Conservation (phyloP, 2,329 filamentous ascomycete species). For the Alternaria gaisen region DNA sequence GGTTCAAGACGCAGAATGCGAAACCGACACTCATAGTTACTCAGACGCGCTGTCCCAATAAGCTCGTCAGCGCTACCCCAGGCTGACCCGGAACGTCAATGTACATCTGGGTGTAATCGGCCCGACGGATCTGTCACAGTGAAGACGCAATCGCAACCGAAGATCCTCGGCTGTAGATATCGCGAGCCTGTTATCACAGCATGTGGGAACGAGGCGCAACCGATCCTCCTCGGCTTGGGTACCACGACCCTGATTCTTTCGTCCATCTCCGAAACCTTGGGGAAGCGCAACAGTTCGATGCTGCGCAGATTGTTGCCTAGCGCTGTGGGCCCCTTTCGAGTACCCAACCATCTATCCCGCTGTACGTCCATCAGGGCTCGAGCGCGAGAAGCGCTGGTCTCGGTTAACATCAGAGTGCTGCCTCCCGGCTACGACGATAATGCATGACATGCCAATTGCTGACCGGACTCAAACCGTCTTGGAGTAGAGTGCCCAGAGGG, state of each 20-base stretch:
- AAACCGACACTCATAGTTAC: background rate
- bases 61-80: slow-evolving; percentile 5
- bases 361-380: background rate
- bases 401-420: background rate
- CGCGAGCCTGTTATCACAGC: background rate
- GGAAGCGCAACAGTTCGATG: background rate
- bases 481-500: background rate
- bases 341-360: background rate
- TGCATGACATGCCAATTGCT: background rate
- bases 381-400: background rate
- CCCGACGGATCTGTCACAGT: background rate
- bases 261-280: background rate
- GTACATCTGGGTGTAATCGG: background rate
- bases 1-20: too few relatives aligned
- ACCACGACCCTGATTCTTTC: background rate
- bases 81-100: background rate
- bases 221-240: background rate
- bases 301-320: background rate
- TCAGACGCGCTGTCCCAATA: background rate
- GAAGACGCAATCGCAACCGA: slow-evolving; percentile 2
- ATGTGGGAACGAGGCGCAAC: background rate
- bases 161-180: background rate
- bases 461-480: background rate
- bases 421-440: background rate
- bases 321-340: background rate